Evolutionary conservation across 768 basidiomycete genomes (phyloP).

Genomic region (Tubosaeta brunneosetosa): DNA sequence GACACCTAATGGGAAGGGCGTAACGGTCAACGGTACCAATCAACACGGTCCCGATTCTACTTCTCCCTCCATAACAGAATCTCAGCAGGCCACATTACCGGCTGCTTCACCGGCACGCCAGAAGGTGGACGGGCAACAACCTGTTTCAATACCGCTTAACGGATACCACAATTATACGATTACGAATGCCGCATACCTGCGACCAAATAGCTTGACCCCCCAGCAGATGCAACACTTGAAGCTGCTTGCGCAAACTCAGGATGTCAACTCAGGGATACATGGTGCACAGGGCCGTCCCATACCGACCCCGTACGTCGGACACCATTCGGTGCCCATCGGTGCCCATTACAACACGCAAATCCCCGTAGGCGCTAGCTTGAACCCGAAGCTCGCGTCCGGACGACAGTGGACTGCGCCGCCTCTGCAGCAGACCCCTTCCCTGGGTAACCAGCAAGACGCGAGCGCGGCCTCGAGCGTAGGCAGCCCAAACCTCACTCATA

Average conservation of each 20-base stretch:
- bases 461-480: constrained; percentile 24
- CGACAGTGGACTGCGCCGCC: constrained; percentile 36
- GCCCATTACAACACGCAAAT: constrained; percentile 30
- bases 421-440: constrained; percentile 19
- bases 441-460: constrained; percentile 25
- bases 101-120: constrained; percentile 40
- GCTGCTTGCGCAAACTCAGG: constrained; percentile 44
- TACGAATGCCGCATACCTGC: constrained; percentile 33
- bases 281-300: constrained; percentile 35
- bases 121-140: constrained; percentile 46
- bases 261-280: constrained; percentile 34
- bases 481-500: constrained; percentile 33
- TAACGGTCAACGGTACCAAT: constrained; percentile 24
- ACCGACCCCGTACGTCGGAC: constrained; percentile 28
- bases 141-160: constrained; percentile 37
- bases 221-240: constrained; percentile 63
- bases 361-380: constrained; percentile 21
- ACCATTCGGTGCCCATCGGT: constrained; percentile 22
- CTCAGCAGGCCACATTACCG: constrained; percentile 22
- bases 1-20: constrained; percentile 28
- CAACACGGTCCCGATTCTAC: constrained; percentile 21
- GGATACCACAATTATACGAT: constrained; percentile 45
- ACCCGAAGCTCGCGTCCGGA: constrained; percentile 35
- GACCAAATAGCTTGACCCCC: constrained; percentile 39
- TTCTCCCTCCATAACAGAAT: constrained; percentile 12